phyloP scores from a whole-genome alignment of 768 basidiomycete species.

The Tricholoma bakamatsutake region DNA sequence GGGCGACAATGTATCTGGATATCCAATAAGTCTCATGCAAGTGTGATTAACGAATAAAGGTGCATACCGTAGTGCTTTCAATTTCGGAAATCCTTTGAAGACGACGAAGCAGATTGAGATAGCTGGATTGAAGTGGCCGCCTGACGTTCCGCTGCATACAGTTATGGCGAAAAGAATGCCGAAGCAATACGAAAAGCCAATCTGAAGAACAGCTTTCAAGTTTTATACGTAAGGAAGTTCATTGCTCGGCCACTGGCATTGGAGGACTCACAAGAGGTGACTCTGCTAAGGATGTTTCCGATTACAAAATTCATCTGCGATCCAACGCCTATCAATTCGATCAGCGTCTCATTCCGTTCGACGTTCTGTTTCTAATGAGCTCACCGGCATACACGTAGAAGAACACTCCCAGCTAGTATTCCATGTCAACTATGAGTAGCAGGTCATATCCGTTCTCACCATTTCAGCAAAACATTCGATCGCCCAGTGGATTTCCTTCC shows the following conservation, averaged over 20 bases:
- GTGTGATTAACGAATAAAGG: neutral
- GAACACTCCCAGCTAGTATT: slow-evolving; percentile 49
- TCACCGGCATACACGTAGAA: slow-evolving; percentile 51
- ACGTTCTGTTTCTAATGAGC: slow-evolving; percentile 3
- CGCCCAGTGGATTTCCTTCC: slow-evolving; percentile 39
- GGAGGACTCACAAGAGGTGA: slow-evolving; percentile 38
- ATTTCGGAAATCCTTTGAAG: slow-evolving; percentile 48
- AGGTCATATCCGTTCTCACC: slow-evolving; percentile 26
- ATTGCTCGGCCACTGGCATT: neutral
- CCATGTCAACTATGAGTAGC: slow-evolving; percentile 1
- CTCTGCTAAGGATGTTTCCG: slow-evolving; percentile 36
- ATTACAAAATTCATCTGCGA: slow-evolving; percentile 45
- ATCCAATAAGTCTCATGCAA: neutral
- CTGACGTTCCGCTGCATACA: slow-evolving; percentile 47
- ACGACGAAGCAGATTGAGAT: slow-evolving; percentile 49
- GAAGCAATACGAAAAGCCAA: slow-evolving; percentile 52
- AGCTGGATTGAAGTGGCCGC: slow-evolving; percentile 63
- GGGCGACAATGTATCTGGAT: slow-evolving; percentile 56
- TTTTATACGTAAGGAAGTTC: neutral
- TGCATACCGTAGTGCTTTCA: slow-evolving; percentile 44
- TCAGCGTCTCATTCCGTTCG: neutral
- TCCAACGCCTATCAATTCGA: slow-evolving; percentile 38
- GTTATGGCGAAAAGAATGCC: slow-evolving; percentile 56
- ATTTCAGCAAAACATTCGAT: slow-evolving; percentile 58
- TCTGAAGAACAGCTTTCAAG: slow-evolving; percentile 39